Percentiles rank a stretch among this genome's conserved stretches.
These are phyloP conservation scores for Nicotiana tabacum DNA, from an alignment of 257 asterid species.

Conservation along the genomic window DNA sequence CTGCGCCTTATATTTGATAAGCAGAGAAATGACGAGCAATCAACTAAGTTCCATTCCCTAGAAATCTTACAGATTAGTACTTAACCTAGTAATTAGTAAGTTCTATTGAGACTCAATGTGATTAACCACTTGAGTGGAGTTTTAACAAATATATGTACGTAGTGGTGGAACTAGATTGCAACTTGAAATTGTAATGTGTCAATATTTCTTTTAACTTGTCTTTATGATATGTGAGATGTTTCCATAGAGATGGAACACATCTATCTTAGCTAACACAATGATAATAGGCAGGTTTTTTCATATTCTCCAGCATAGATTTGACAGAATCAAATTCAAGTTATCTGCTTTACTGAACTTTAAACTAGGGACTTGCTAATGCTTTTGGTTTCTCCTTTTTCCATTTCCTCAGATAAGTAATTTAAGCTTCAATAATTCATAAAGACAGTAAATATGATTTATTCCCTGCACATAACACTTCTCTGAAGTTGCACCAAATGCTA, in stretches of 20 bases:
- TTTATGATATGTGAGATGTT: neutral
- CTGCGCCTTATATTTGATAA: neutral
- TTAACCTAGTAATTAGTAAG: neutral
- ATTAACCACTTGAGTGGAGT: neutral
- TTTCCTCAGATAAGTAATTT: constrained; percentile 18
- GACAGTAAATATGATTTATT: neutral
- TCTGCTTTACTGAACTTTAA: no score
- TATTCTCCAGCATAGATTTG: neutral
- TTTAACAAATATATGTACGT: neutral
- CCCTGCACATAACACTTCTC: neutral
- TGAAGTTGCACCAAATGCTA: neutral
- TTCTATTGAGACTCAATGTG: neutral
- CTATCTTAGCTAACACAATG: neutral
- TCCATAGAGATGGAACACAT: neutral
- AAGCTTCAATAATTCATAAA: constrained; percentile 18
- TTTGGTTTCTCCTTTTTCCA: no score
- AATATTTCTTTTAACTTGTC: neutral
- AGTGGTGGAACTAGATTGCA: neutral
- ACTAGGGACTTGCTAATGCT: no score
- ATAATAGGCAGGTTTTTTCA: neutral
- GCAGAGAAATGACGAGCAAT: neutral
- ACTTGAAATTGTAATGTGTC: neutral
- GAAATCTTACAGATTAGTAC: neutral
- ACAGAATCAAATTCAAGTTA: neutral
- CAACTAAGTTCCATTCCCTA: neutral